Conservation (phyloP, 805 yeast genomes). For the Candida vartiovaarae region DNA sequence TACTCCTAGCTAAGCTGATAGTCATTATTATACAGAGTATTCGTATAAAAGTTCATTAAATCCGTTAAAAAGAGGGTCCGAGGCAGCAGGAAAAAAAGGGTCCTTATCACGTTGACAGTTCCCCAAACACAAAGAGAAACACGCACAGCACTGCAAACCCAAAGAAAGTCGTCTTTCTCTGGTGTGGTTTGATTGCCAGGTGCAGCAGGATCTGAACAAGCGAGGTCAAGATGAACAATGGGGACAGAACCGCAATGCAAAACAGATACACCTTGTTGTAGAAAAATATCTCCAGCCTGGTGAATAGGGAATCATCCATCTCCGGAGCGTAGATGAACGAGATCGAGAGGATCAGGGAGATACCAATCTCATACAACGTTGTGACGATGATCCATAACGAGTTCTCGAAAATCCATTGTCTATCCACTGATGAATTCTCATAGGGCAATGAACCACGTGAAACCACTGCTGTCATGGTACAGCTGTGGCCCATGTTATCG, state of each 20-base stretch:
- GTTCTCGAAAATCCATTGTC: constrained; percentile 11
- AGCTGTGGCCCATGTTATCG: constrained; percentile 1
- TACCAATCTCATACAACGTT: constrained; percentile 25
- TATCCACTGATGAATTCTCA: constrained; percentile 3
- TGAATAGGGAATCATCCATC: constrained; percentile 24
- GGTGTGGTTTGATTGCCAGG: constrained; percentile 3
- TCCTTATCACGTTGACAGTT: constrained; percentile 4
- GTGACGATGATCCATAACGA: constrained; percentile 12
- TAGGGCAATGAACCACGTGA: constrained; percentile 7
- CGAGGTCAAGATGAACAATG: constrained; percentile 21
- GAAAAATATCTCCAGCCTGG: constrained; percentile 28
- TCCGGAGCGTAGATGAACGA: constrained; percentile 35
- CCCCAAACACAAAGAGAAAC: constrained; percentile 20
- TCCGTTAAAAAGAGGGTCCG: too few species aligned
- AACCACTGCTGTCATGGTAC: constrained; percentile 9
- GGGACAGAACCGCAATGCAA: constrained; percentile 25
- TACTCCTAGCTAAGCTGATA: too few species aligned
- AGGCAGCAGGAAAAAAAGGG: too few species aligned
- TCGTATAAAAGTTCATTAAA: too few species aligned
- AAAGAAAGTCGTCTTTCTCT: constrained; percentile 1
- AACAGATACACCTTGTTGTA: constrained; percentile 25
- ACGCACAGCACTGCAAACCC: constrained; percentile 7
- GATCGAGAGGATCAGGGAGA: constrained; percentile 29
- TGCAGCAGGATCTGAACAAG: constrained; percentile 10
- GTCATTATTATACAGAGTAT: too few species aligned